These are phyloP conservation scores for Boletus fagicola DNA, from an alignment of 768 basidiomycete genomes.

Conservation along the genomic window DNA sequence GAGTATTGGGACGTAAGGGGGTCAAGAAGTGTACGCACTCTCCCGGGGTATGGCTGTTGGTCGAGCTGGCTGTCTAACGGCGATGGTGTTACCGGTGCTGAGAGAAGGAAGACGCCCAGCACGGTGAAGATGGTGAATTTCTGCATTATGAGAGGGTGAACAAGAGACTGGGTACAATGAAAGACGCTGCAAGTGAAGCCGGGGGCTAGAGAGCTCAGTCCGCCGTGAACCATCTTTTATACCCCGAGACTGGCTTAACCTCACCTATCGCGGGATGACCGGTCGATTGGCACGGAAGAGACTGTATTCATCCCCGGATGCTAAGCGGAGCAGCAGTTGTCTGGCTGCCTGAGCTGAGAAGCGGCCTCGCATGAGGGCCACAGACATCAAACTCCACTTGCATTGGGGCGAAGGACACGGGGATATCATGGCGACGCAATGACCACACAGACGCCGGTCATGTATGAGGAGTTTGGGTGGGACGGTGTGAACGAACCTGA, in stretches of 20 bases:
- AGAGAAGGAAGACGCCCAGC: slow-evolving; percentile 42
- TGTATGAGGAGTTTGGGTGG: slow-evolving; percentile 5
- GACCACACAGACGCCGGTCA: slow-evolving; percentile 1
- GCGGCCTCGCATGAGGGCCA: slow-evolving; percentile 4
- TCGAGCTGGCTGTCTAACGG: slow-evolving; percentile 36
- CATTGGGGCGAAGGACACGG: background rate
- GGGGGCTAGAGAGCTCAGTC: background rate
- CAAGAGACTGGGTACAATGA: background rate
- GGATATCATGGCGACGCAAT: slow-evolving; percentile 4
- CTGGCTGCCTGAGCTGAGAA: background rate
- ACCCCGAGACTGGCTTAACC: slow-evolving; percentile 16
- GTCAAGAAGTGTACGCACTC: slow-evolving; percentile 39
- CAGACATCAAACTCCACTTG: slow-evolving; percentile 4
- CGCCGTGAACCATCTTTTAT: slow-evolving; percentile 16
- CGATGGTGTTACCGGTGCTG: slow-evolving; percentile 39
- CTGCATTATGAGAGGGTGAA: slow-evolving; percentile 14
- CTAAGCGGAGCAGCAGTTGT: background rate
- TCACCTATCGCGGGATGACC: slow-evolving; percentile 7
- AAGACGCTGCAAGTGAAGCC: background rate
- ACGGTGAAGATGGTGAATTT: slow-evolving; percentile 29
- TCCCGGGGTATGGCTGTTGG: slow-evolving; percentile 48
- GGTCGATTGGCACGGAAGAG: slow-evolving; percentile 10
- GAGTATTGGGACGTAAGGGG: background rate
- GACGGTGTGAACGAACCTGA: slow-evolving; percentile 1
- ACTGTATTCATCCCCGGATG: slow-evolving; percentile 2